Base-by-base conservation (phyloP, 208 protist species). In the Trypanosoma avium region DNA sequence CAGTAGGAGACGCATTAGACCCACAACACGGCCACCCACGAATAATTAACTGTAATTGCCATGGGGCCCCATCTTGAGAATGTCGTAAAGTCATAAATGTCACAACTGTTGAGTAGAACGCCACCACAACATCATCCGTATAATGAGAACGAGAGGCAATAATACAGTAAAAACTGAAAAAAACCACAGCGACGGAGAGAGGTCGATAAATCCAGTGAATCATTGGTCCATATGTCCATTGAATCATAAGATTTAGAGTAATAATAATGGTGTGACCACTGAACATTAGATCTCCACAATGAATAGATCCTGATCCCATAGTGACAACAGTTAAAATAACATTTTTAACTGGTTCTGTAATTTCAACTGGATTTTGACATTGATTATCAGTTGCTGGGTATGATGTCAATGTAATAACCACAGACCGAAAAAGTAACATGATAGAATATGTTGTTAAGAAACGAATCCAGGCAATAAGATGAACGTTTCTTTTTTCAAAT, bases 261-360 rank as follows among this genome's bases (percentile, higher is more conserved):
- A 94, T 55, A 43, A 86, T 92, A 61, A 96, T 88, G 1, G 88
- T 94, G 77, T 96, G 90, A 6, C 90, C 90, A 52, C 83, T 92
- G 67, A 92, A 96, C 82, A 96, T 89, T 10, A 96, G 67, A 67
- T 96, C 90, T 38, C 90, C 90, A 48, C 90, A 96, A 76, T 96
- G 90, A 24, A 94, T 90, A 12, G 82, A 71, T 13, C 73, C 84
- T 58, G 75, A 73, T 43, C 90, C 88, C 0, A 90, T 53, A 4
- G 90, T 96, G 8, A 93, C 79, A 15, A 96, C 62, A 7, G 87
- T 93, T 17, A 94, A 62, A 27, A 96, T 46, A 3, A 93, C 65
- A 53, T 96, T 96, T 22, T 79, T 63, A 4, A 92, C 0, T 0
- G 84, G 81, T 49, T 92, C 47, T 46, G 71, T 72, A 30, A 96